Percentiles rank a stretch among this genome's conserved stretches.
These are phyloP conservation scores for Mycosphaerella sp. DNA, from an alignment of 2,329 filamentous ascomycete genomes.

Conservation along the genomic window DNA sequence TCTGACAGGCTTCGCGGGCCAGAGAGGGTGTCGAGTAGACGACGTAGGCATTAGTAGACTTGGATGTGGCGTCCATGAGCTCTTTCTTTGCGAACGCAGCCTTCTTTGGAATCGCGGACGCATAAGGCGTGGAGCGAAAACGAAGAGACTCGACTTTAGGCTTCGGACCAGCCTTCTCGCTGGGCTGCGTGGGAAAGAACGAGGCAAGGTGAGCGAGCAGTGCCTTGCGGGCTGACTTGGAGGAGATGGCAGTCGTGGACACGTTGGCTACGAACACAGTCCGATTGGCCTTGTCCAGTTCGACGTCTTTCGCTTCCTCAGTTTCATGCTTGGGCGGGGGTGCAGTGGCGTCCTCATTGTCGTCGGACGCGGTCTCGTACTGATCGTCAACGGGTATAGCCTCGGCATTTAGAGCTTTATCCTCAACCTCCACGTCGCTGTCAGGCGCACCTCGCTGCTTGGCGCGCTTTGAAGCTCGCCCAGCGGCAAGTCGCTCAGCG, in stretches of 20 bases:
- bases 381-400: constrained; percentile 28
- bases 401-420: constrained; percentile 25
- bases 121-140: constrained; percentile 88
- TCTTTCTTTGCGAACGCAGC: constrained; percentile 90
- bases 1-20: constrained; percentile 67
- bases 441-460: constrained; percentile 17
- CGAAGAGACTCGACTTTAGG: constrained; percentile 85
- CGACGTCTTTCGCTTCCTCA: constrained; percentile 41
- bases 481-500: constrained; percentile 25
- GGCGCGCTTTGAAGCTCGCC: constrained; percentile 29
- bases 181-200: constrained; percentile 54
- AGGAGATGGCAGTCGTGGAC: constrained; percentile 72
- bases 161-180: constrained; percentile 42
- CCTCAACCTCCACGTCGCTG: constrained; percentile 23
- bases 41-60: constrained; percentile 88
- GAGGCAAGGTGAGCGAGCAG: constrained; percentile 73
- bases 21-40: constrained; percentile 74
- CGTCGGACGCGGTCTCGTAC: constrained; percentile 13
- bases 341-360: constrained; percentile 46
- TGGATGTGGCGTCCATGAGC: constrained; percentile 84
- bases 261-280: constrained; percentile 95
- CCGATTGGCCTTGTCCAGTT: constrained; percentile 77
- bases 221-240: constrained; percentile 71
- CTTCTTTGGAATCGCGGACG: constrained; percentile 76
- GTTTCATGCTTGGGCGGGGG: constrained; percentile 54